A percentile compares a stretch with the other conserved stretches of the same genome.
These are phyloP conservation scores for Gaeumannomyces sp. DNA, from an alignment of 2,329 filamentous ascomycete species.

Conservation along the genomic window DNA sequence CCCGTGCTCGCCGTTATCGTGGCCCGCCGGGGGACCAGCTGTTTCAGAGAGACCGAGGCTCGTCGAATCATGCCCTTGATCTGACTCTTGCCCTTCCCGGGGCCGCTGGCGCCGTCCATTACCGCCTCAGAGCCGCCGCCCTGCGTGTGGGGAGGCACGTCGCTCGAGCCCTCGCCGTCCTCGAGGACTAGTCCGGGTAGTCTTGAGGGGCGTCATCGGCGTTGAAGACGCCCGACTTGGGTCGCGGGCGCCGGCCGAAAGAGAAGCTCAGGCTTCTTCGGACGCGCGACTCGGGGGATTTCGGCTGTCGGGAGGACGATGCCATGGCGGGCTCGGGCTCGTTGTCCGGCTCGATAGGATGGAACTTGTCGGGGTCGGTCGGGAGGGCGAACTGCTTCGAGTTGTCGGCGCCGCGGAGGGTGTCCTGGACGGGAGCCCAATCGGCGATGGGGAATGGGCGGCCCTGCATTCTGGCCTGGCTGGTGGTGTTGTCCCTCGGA, in stretches of 20 bases:
- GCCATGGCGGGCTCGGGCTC: conserved; percentile 15
- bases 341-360: conserved; percentile 3
- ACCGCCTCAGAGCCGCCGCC: not conserved
- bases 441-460: conserved; percentile 33
- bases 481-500: not conserved
- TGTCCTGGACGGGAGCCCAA: conserved; percentile 37
- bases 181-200: conserved; percentile 22
- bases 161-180: conserved; percentile 13
- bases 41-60: conserved; percentile 47
- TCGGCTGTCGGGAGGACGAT: conserved; percentile 25
- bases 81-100: conserved; percentile 21
- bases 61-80: conserved; percentile 48
- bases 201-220: conserved; percentile 23
- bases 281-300: not conserved
- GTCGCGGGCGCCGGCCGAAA: conserved; percentile 39
- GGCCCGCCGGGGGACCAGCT: conserved; percentile 43
- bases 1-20: conserved; percentile 32
- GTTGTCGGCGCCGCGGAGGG: conserved; percentile 29
- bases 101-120: conserved; percentile 9
- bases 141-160: conserved; percentile 1
- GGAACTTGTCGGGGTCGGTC: conserved; percentile 8
- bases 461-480: not conserved
- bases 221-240: conserved; percentile 35
- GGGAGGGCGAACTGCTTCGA: conserved; percentile 1
- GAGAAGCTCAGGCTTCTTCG: conserved; percentile 45